Evolutionary conservation across 805 yeast genomes (phyloP), one percentile per base, ranked within the genome.

Genomic region (Teunomyces atbi): DNA sequence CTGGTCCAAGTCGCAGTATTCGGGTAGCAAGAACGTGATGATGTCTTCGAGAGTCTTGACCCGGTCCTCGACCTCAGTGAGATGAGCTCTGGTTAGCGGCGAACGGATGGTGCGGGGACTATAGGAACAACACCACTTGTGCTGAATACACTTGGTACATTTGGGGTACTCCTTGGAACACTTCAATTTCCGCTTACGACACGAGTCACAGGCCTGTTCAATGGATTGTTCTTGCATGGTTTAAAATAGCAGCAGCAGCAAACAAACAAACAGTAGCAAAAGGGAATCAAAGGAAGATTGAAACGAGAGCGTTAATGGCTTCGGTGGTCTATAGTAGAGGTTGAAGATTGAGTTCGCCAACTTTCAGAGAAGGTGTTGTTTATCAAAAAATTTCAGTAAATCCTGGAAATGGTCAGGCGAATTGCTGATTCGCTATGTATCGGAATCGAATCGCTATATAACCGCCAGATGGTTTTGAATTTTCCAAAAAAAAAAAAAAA

Each of bases 131-230:
- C 77, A 77, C 86, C 95, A 84, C 18, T 74, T 71, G 59, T 86
- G 89, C 45, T 77, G 80, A 6, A 74, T 62, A 68, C 96, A 89
- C 58, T 87, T 87, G 38, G 83, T 69, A 59, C 96, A 89, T 51
- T 77, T 78, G 2, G 96, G 96, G 21, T 66, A 73, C 49, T 83
- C 88, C 57, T 87, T 89, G 26, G 95, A 82, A 61, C 96, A 89
- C 59, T 83, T 84, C 49, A 88, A 73, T 65, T 89, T 89, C 45
- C 94, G 74, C 54, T 82, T 79, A 30, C 96, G 78, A 61, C 96
- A 89, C 3, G 91, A 82, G 63, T 89, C 96, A 64, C 96, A 89
- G 7, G 83, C 83, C 58, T 79, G 84, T 58, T 79, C 83, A 26
- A 77, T 76, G 13, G 51, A 39, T 36, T 36, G 39, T 20, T 36